Percentiles rank a stretch among this genome's conserved stretches.
phyloP scores from a whole-genome alignment of 805 yeast species.

The Wickerhamiella domercqiae region DNA sequence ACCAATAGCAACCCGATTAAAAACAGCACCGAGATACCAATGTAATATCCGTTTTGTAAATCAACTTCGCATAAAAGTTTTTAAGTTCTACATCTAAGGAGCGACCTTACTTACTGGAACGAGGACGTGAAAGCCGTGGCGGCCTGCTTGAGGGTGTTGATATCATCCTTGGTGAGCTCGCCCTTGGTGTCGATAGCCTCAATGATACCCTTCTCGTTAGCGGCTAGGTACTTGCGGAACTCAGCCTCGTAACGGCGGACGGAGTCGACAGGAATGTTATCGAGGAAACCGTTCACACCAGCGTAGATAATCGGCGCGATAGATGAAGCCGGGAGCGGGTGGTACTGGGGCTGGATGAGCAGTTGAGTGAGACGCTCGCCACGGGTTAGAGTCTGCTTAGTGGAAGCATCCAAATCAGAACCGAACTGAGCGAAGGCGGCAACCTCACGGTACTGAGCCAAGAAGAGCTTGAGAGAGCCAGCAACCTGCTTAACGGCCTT shows the following conservation, averaged over 20 bases:
- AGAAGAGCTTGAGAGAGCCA: constrained; percentile 98
- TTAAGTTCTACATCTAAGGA: too few species aligned
- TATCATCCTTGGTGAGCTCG: constrained; percentile 73
- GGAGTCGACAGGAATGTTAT: constrained; percentile 66
- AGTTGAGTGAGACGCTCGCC: constrained; percentile 99
- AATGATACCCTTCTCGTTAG: constrained; percentile 75
- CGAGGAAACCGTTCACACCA: constrained; percentile 99
- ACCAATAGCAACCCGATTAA: too few species aligned
- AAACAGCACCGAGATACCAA: too few species aligned
- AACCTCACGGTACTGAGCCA: constrained; percentile 99
- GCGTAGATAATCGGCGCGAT: constrained; percentile 98
- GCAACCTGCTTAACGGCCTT: constrained; percentile 99
- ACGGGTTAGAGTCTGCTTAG: constrained; percentile 96
- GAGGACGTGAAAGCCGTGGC: constrained; percentile 88
- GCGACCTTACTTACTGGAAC: constrained; percentile 35
- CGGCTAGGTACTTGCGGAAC: constrained; percentile 81
- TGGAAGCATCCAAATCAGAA: constrained; percentile 98
- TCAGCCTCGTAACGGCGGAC: constrained; percentile 83
- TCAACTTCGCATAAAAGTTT: too few species aligned
- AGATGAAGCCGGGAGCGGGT: constrained; percentile 96
- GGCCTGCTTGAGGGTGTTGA: constrained; percentile 77
- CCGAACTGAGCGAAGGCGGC: constrained; percentile 99
- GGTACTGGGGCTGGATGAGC: constrained; percentile 93
- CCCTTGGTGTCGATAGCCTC: constrained; percentile 78
- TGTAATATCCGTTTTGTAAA: too few species aligned